phyloP scores from a whole-genome alignment of 805 yeast species.

The Metschnikowia baotianmanensis region DNA sequence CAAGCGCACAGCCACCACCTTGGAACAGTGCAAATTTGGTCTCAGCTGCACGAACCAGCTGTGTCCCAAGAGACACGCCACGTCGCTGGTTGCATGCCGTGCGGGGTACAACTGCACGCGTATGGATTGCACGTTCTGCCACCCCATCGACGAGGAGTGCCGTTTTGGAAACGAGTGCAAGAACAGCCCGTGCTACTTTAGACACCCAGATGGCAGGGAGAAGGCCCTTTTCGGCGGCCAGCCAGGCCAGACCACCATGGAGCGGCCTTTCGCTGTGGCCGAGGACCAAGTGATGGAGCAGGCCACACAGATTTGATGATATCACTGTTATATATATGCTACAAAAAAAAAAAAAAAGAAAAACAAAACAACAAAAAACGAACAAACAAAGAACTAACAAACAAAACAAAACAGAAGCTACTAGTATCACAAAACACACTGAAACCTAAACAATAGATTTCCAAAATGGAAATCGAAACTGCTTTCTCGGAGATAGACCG shows the following conservation, averaged over 20 bases:
- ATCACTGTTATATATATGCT: slow-evolving; percentile 6
- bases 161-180: slow-evolving; percentile 75
- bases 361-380: slow-evolving; percentile 4
- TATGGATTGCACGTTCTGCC: slow-evolving; percentile 78
- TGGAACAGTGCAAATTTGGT: slow-evolving; percentile 85
- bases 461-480: background rate
- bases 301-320: slow-evolving; percentile 43
- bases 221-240: slow-evolving; percentile 22
- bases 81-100: slow-evolving; percentile 70
- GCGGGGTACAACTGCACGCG: slow-evolving; percentile 77
- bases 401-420: background rate
- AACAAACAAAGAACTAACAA: slow-evolving; percentile 1
- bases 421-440: background rate
- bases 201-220: slow-evolving; percentile 77
- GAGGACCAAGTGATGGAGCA: slow-evolving; percentile 71
- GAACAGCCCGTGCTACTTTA: slow-evolving; percentile 66
- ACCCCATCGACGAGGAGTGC: slow-evolving; percentile 77
- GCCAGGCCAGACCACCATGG: slow-evolving; percentile 39
- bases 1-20: slow-evolving; percentile 41
- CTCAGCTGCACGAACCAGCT: slow-evolving; percentile 68
- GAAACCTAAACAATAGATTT: background rate
- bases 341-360: slow-evolving; percentile 16
- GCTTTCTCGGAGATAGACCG: too few species aligned
- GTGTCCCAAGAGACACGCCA: slow-evolving; percentile 86
- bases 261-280: slow-evolving; percentile 74